These are phyloP conservation scores for Auxenochlorella pyrenoidosa DNA, from an alignment of 139 green algal genomes.

Conservation along the genomic window DNA sequence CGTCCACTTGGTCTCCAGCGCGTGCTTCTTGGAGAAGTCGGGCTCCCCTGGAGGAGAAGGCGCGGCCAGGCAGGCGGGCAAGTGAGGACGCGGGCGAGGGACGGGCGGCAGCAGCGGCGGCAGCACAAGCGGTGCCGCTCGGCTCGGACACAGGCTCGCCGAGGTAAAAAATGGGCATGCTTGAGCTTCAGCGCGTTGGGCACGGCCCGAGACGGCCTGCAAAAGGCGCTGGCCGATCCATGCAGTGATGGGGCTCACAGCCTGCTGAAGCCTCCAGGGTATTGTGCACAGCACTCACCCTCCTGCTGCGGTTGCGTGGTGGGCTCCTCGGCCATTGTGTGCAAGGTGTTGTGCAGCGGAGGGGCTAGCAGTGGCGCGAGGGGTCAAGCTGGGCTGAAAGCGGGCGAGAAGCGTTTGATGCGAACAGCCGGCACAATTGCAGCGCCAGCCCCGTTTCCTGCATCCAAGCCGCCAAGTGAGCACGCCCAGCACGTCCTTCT, in stretches of 20 bases:
- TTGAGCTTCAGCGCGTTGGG: too few species aligned
- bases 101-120: background rate
- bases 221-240: background rate
- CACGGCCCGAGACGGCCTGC: background rate
- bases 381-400: too few species aligned
- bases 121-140: background rate
- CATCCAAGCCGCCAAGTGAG: too few species aligned
- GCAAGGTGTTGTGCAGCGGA: background rate
- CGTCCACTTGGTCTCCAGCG: slow-evolving; percentile 90
- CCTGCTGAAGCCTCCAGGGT: background rate
- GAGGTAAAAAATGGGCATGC: background rate
- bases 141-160: background rate
- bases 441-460: too few species aligned
- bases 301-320: slow-evolving; percentile 22
- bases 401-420: too few species aligned
- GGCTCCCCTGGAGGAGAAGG: slow-evolving; percentile 45
- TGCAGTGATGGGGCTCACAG: background rate
- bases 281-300: background rate
- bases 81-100: background rate
- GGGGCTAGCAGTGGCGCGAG: too few species aligned
- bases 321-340: slow-evolving; percentile 29
- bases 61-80: background rate
- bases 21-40: slow-evolving; percentile 84
- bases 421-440: too few species aligned
- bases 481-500: too few species aligned